Evolutionary conservation across 163 green algal species (phyloP), one percentile per base, ranked within the genome.

Genomic region (Coccomyxa subellipsoidea): DNA sequence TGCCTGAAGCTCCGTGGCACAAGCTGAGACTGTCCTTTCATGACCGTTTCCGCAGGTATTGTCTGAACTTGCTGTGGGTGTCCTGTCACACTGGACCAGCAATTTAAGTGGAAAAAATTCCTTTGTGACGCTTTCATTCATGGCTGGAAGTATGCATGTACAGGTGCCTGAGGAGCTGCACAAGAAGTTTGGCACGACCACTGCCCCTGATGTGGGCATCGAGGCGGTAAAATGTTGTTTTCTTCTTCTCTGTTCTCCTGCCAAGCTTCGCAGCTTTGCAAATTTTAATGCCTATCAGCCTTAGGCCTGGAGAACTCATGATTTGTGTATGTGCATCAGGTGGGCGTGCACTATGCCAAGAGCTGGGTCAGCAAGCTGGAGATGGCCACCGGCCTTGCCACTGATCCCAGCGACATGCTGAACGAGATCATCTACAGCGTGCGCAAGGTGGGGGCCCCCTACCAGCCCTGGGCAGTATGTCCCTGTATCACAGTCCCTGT

Each of bases 371-470:
- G 92, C 83, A 91, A 88, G 76, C 71, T 93, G 27, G 86, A 95
- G 86, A 90, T 87, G 84, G 80, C 82, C 8, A 77, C 90, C 0
- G 84, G 83, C 40, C 59, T 93, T 32, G 66, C 66, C 66, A 95
- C 89, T 0, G 92, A 96, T 81, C 87, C 91, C 0, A 84, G 86
- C 10, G 90, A 94, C 54, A 94, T 93, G 40, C 75, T 96, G 0
- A 96, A 96, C 73, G 91, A 96, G 87, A 84, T 94, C 38, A 95
- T 96, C 75, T 71, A 80, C 39, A 86, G 77, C 71, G 81, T 82
- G 32, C 84, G 91, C 78, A 95, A 95, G 91, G 86, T 71, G 73
- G 25, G 40, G n/a, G n/a, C n/a, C n/a, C n/a, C n/a, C n/a, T n/a
- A n/a, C n/a, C n/a, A n/a, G n/a, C n/a, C n/a, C n/a, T n/a, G n/a